These are phyloP conservation scores for Lonicera japonica DNA, from an alignment of 129 eudicot genomes.

Conservation along the genomic window DNA sequence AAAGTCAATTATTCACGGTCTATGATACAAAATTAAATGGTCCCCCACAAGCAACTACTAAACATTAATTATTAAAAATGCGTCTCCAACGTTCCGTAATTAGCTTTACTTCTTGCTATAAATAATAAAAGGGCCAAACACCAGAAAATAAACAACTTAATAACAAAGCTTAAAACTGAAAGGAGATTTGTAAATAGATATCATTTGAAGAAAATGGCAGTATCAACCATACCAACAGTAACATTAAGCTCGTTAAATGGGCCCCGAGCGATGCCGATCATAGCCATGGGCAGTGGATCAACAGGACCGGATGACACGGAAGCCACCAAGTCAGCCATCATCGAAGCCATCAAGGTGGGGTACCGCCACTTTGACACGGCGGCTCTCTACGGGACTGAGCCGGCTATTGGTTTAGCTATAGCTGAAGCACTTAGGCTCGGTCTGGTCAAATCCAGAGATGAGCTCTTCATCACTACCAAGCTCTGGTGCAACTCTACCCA, in stretches of 20 bases:
- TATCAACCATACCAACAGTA: not conserved
- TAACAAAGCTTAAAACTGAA: too few species aligned
- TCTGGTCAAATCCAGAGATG: conserved; percentile 36
- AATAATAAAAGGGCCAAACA: too few species aligned
- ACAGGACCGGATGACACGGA: conserved; percentile 1
- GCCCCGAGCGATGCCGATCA: conserved; percentile 31
- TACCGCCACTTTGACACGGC: conserved; percentile 67
- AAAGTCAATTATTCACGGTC: too few species aligned
- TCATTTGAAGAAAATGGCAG: not conserved
- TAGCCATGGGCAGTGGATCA: conserved; percentile 37
- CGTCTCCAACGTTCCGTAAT: too few species aligned
- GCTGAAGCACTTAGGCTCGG: conserved; percentile 33
- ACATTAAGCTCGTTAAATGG: not conserved
- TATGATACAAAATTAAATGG: too few species aligned
- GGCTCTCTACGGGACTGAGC: conserved; percentile 32
- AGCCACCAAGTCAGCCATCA: conserved; percentile 26
- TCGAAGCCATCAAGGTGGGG: conserved; percentile 53
- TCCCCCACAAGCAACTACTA: too few species aligned
- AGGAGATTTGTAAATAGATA: too few species aligned
- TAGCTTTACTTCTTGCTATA: too few species aligned
- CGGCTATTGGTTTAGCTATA: conserved; percentile 35
- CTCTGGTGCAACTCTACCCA: conserved; percentile 36
- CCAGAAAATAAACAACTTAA: too few species aligned
- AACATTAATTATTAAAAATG: too few species aligned
- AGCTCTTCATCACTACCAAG: conserved; percentile 48